phyloP scores from a whole-genome alignment of 208 protist species.

The Balamuthia mandrillaris region DNA sequence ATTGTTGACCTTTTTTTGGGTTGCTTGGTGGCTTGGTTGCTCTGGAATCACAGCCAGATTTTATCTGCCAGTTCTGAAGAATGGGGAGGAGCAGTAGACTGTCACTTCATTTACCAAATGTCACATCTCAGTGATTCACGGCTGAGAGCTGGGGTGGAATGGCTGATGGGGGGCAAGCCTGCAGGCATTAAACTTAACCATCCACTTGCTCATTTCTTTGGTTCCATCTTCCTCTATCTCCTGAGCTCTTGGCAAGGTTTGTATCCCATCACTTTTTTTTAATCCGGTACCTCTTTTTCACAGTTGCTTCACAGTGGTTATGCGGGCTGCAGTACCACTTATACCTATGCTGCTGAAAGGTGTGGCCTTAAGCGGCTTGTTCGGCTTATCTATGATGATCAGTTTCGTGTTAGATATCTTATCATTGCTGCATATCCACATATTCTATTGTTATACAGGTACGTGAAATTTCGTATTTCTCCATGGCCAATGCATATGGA shows the following conservation, averaged over 20 bases:
- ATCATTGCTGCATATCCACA: neutral
- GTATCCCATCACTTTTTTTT: neutral
- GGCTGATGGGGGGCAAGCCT: too few species aligned
- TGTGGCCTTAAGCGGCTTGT: neutral
- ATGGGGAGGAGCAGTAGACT: too few species aligned
- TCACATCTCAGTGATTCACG: too few species aligned
- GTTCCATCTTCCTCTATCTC: conserved; percentile 12
- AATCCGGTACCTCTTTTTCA: neutral
- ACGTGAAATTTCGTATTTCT: too few species aligned
- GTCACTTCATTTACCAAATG: too few species aligned
- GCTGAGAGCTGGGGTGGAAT: too few species aligned
- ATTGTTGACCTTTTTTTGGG: too few species aligned
- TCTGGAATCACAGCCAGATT: too few species aligned
- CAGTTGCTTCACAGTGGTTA: neutral
- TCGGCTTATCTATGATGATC: conserved; percentile 10
- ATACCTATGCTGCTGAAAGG: neutral
- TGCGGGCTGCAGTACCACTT: neutral
- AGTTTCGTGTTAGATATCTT: neutral
- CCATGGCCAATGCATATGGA: too few species aligned
- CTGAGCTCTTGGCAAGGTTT: neutral
- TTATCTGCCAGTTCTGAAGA: too few species aligned
- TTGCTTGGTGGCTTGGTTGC: too few species aligned
- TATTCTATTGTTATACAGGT: conserved; percentile 29
- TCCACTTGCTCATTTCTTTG: neutral
- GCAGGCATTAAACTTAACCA: conserved; percentile 2